Evolutionary conservation across 495 filamentous ascomycete genomes (phyloP).

Genomic region (Talaromyces proteolyticus): DNA sequence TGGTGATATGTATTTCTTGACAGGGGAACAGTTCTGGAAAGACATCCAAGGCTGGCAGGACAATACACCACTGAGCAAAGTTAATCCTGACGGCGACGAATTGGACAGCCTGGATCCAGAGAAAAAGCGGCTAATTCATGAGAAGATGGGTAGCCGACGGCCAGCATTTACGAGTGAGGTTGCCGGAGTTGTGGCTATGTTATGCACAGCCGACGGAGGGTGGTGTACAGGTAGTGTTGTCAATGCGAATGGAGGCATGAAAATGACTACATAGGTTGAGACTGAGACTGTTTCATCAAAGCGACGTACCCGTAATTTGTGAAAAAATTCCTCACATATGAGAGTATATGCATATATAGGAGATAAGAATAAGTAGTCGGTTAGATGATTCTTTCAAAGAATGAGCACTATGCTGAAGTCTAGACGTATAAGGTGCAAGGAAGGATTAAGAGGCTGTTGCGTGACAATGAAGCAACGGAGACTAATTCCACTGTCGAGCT

Average conservation of each 20-base stretch:
- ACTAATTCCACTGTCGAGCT: constrained; percentile 47
- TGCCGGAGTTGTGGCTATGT: constrained; percentile 80
- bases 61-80: constrained; percentile 58
- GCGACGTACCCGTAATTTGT: neutral
- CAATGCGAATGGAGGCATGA: constrained; percentile 83
- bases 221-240: constrained; percentile 87
- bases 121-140: constrained; percentile 50
- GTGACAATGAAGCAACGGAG: neutral
- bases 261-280: constrained; percentile 40
- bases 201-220: constrained; percentile 63
- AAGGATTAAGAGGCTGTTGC: neutral
- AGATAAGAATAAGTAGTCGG: neutral
- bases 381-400: neutral
- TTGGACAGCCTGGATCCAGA: constrained; percentile 51
- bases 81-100: constrained; percentile 32
- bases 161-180: constrained; percentile 70
- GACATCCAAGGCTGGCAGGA: constrained; percentile 57
- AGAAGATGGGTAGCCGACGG: constrained; percentile 58
- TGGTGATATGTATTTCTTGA: constrained; percentile 67
- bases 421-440: neutral
- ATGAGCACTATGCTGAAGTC: neutral
- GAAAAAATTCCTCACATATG: neutral
- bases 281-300: neutral
- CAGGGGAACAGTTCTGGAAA: constrained; percentile 47
- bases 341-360: neutral